Percentiles rank a stretch among this genome's conserved stretches.
Evolutionary conservation across 2,329 filamentous ascomycete species (phyloP).

Genomic region (Aspergillus jensenii): DNA sequence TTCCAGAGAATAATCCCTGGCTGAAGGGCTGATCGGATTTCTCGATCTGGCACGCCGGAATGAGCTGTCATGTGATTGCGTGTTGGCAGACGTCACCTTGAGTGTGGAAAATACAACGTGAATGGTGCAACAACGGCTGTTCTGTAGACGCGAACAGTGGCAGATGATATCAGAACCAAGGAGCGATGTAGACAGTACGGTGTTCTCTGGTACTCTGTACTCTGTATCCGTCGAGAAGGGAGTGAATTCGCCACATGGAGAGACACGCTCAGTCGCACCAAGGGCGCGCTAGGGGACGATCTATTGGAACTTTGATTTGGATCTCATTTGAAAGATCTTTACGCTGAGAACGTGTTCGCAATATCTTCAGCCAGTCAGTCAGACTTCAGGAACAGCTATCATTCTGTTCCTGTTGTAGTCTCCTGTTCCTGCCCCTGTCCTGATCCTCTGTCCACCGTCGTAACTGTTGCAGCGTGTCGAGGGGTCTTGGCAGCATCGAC

Average conservation of each 20-base stretch:
- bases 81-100: no score
- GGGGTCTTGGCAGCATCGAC: background rate
- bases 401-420: no score
- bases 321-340: background rate
- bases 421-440: no score
- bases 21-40: background rate
- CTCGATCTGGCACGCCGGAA: background rate
- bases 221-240: background rate
- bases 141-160: background rate
- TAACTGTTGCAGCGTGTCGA: no score
- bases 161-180: background rate
- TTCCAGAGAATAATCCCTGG: background rate
- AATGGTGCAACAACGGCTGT: background rate
- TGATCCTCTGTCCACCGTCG: no score
- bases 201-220: no score
- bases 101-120: background rate
- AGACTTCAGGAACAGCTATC: background rate
- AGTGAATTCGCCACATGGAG: background rate
- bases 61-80: background rate
- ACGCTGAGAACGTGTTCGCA: no score
- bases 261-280: background rate
- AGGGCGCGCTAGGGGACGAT: conserved; percentile 10
- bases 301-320: conserved; percentile 10
- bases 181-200: background rate
- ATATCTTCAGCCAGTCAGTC: background rate